Percentiles rank a stretch among this genome's conserved stretches.
These are phyloP conservation scores for Lathyrus aphaca DNA, from an alignment of 306 rosid genomes.

Conservation along the genomic window DNA sequence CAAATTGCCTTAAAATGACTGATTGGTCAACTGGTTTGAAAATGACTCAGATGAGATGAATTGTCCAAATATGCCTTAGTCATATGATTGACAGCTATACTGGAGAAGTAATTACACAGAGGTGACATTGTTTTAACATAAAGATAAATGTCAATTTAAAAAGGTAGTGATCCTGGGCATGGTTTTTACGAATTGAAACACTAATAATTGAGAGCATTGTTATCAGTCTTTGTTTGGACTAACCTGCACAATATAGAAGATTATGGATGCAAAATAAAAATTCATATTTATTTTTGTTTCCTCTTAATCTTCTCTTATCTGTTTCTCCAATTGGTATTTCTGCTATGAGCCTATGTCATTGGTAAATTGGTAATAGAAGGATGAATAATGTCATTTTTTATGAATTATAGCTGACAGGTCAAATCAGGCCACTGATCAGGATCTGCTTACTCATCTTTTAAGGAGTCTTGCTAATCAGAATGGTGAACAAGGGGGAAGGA, in stretches of 20 bases:
- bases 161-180: not conserved
- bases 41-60: not conserved
- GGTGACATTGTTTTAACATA: not conserved
- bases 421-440: slow-evolving; percentile 74
- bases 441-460: slow-evolving; percentile 75
- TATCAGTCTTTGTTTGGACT: not conserved
- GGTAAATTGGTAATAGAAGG: slow-evolving; percentile 20
- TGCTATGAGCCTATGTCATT: slow-evolving; percentile 5
- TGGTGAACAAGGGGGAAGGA: slow-evolving; percentile 57
- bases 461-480: slow-evolving; percentile 64
- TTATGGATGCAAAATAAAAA: too few relatives aligned
- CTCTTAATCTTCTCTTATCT: slow-evolving; percentile 11
- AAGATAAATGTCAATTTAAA: not conserved
- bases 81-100: not conserved
- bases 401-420: slow-evolving; percentile 65
- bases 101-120: not conserved
- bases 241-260: too few relatives aligned
- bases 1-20: not conserved
- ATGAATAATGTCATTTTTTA: slow-evolving; percentile 35
- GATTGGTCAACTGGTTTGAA: slow-evolving; percentile 5
- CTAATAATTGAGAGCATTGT: not conserved
- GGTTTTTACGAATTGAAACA: not conserved
- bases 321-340: slow-evolving; percentile 35
- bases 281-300: too few relatives aligned
- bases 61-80: not conserved